Conservation (phyloP, 1,139 yeast species). For the Pichia sp. region DNA sequence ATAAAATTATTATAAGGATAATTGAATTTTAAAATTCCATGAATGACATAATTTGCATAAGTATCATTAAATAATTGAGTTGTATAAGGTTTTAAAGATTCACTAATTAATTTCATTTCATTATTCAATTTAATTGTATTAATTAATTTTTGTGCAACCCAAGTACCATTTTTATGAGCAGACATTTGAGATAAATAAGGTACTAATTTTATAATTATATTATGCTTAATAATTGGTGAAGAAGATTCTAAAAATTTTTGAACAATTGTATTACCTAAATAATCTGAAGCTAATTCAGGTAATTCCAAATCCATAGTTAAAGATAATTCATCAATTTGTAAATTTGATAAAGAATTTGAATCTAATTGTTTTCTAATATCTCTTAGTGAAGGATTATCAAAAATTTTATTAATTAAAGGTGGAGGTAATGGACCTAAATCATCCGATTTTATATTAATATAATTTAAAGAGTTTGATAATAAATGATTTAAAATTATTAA, state of each 20-base stretch:
- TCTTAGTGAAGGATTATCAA: slow-evolving; percentile 79
- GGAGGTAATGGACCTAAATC: slow-evolving; percentile 69
- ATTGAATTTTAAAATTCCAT: slow-evolving; percentile 78
- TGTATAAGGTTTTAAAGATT: slow-evolving; percentile 72
- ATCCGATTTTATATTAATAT: slow-evolving; percentile 33
- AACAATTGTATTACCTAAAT: slow-evolving; percentile 91
- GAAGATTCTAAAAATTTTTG: slow-evolving; percentile 80
- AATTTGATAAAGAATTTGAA: slow-evolving; percentile 33
- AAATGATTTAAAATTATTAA: slow-evolving; percentile 27
- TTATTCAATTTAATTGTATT: slow-evolving; percentile 61
- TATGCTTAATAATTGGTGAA: slow-evolving; percentile 64
- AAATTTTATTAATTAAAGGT: slow-evolving; percentile 56
- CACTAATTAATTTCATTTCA: slow-evolving; percentile 64
- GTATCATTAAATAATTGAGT: slow-evolving; percentile 89
- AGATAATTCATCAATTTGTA: slow-evolving; percentile 77
- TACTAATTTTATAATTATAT: slow-evolving; percentile 73
- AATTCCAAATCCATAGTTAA: slow-evolving; percentile 82
- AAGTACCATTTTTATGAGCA: slow-evolving; percentile 95
- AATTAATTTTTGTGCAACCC: slow-evolving; percentile 98
- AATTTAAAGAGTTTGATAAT: slow-evolving; percentile 33
- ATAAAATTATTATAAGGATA: slow-evolving; percentile 81
- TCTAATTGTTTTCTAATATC: slow-evolving; percentile 49
- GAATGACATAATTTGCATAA: slow-evolving; percentile 93
- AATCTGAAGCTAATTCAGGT: slow-evolving; percentile 88
- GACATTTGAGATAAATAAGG: slow-evolving; percentile 89